phyloP scores from a whole-genome alignment of 169 alveolate genomes.

The Plasmodium chabaudi region DNA sequence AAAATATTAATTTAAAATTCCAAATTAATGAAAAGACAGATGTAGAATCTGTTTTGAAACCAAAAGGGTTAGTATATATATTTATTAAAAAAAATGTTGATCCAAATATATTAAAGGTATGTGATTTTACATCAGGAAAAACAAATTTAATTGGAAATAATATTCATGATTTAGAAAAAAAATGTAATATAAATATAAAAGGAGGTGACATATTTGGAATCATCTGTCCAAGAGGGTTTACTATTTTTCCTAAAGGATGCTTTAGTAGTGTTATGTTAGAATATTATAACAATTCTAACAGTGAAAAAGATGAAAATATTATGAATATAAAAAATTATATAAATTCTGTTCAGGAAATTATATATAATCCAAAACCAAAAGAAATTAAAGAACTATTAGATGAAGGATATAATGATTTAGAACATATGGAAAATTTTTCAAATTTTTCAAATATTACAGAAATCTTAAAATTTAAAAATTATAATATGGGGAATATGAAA shows the following conservation, averaged over 20 bases:
- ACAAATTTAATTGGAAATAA: conserved; percentile 9
- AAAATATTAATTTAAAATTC: conserved; percentile 10
- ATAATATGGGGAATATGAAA: conserved; percentile 38
- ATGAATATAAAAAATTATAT: not conserved
- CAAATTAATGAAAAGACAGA: conserved; percentile 15
- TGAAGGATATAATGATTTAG: conserved; percentile 10
- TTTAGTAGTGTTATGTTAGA: conserved; percentile 37
- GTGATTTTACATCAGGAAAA: conserved; percentile 58
- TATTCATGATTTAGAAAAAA: conserved; percentile 8
- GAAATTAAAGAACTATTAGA: conserved; percentile 15
- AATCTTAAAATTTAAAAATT: conserved; percentile 41
- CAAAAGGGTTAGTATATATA: conserved; percentile 41
- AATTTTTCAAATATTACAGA: conserved; percentile 41
- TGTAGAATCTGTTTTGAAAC: not conserved
- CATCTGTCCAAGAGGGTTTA: conserved; percentile 56
- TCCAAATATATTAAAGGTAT: conserved; percentile 1
- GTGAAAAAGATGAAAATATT: conserved; percentile 18
- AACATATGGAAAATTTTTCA: conserved; percentile 8
- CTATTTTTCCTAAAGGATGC: conserved; percentile 47
- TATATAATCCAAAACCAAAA: conserved; percentile 15
- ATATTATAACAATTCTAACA: conserved; percentile 12
- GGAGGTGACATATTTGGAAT: conserved; percentile 66
- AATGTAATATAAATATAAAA: conserved; percentile 24
- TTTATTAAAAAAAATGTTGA: conserved; percentile 17
- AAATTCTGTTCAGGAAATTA: not conserved